Evolutionary conservation across 352 stramenopile species (phyloP).

Genomic region (Phytopythium oedochilum): DNA sequence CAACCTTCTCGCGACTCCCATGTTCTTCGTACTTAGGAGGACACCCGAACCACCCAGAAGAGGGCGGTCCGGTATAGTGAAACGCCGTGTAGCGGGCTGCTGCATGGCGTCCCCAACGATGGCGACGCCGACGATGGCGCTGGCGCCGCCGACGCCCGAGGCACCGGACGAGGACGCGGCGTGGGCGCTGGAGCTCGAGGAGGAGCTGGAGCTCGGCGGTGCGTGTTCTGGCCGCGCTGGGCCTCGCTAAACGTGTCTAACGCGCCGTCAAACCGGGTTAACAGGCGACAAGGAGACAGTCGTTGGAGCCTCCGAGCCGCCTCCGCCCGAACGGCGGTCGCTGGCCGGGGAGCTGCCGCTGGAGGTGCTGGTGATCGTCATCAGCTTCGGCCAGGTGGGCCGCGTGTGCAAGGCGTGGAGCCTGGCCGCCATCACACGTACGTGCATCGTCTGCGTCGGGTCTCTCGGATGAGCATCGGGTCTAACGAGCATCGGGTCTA

Average conservation of each 20-base stretch:
- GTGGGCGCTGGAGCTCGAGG: constrained; percentile 67
- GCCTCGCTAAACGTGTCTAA: too few relatives aligned
- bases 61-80: too few relatives aligned
- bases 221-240: too few relatives aligned
- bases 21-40: not conserved
- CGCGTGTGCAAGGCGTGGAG: constrained; percentile 82
- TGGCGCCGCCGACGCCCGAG: not conserved
- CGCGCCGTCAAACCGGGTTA: not conserved
- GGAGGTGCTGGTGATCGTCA: constrained; percentile 67
- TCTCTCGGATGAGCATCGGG: not conserved
- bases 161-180: constrained; percentile 41
- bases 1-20: not conserved
- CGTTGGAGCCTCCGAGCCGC: too few relatives aligned
- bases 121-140: constrained; percentile 9
- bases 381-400: constrained; percentile 65
- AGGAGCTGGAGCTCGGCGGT: constrained; percentile 48
- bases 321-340: constrained; percentile 3
- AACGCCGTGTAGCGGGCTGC: not conserved
- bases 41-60: too few relatives aligned
- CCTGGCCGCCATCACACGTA: constrained; percentile 56
- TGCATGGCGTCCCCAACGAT: not conserved
- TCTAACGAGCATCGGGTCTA: too few relatives aligned
- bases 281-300: not conserved
- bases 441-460: too few relatives aligned
- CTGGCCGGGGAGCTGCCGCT: constrained; percentile 52